Conservation (phyloP, 306 rosid species). For the Luffa aegyptiaca region DNA sequence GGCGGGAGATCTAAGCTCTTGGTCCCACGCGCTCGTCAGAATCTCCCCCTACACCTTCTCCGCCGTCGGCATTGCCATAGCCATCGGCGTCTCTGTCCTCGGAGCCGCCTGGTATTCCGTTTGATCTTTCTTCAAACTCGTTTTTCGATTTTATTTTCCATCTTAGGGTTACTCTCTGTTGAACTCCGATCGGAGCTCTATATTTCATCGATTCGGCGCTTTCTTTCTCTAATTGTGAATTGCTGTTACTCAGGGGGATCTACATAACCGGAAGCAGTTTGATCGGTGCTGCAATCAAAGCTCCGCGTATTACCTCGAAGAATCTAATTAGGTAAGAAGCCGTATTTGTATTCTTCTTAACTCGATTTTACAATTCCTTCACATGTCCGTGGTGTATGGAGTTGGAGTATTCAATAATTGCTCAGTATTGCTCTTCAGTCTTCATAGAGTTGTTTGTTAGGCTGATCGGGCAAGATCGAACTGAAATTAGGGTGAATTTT, state of each 20-base stretch:
- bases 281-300: conserved; percentile 97
- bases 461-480: background rate
- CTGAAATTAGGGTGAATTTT: background rate
- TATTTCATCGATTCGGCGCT: background rate
- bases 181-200: background rate
- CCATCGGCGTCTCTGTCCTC: conserved; percentile 48
- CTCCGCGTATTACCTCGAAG: conserved; percentile 90
- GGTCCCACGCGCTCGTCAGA: conserved; percentile 39
- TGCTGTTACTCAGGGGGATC: conserved; percentile 57
- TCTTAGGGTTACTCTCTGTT: background rate
- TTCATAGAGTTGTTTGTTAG: background rate
- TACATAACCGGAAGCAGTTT: conserved; percentile 93
- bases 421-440: background rate
- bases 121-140: background rate
- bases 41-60: conserved; percentile 51
- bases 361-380: background rate
- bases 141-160: background rate
- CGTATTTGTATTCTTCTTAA: background rate
- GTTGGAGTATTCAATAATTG: background rate
- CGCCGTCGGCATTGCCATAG: conserved; percentile 39
- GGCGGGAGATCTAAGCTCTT: conserved; percentile 23
- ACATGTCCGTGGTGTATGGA: background rate
- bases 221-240: background rate
- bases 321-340: conserved; percentile 65
- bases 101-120: conserved; percentile 50